Evolutionary conservation across 495 filamentous ascomycete species (phyloP).

Genomic region (Hypoxylon intermedium): DNA sequence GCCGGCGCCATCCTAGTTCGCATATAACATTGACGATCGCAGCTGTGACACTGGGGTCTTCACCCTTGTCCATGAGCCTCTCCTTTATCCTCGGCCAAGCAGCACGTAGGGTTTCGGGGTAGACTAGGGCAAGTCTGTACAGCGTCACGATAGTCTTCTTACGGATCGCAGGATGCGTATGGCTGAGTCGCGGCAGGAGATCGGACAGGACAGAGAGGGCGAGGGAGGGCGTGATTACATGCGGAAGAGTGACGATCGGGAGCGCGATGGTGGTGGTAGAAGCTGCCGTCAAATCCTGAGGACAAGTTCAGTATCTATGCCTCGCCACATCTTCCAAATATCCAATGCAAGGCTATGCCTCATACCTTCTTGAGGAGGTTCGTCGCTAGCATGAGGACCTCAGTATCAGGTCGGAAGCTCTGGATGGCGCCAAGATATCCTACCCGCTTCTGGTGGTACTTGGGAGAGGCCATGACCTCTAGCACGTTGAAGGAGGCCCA

Average conservation of each 20-base stretch:
- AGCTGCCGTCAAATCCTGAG: conserved; percentile 79
- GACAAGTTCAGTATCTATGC: conserved; percentile 16
- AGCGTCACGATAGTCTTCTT: conserved; percentile 96
- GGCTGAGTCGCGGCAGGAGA: conserved; percentile 81
- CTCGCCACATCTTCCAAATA: conserved; percentile 14
- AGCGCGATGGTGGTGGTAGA: conserved; percentile 77
- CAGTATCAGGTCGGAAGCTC: conserved; percentile 93
- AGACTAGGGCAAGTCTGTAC: conserved; percentile 89
- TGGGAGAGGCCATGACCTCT: conserved; percentile 95
- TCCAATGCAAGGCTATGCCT: not conserved
- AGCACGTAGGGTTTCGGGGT: conserved; percentile 88
- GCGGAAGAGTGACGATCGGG: conserved; percentile 85
- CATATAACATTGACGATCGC: conserved; percentile 97
- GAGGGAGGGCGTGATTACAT: conserved; percentile 88
- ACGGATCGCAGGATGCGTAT: conserved; percentile 80
- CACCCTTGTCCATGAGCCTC: conserved; percentile 83
- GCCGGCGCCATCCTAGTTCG: conserved; percentile 92
- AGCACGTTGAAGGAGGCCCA: conserved; percentile 98
- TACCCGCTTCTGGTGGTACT: conserved; percentile 92
- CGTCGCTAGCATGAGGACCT: conserved; percentile 96
- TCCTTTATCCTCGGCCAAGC: conserved; percentile 98
- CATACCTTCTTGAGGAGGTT: conserved; percentile 93
- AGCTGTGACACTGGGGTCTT: conserved; percentile 92
- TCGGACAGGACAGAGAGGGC: conserved; percentile 88
- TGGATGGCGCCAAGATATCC: conserved; percentile 97